phyloP scores from a whole-genome alignment of 352 stramenopile species.

The Halophytophthora polymorphica region DNA sequence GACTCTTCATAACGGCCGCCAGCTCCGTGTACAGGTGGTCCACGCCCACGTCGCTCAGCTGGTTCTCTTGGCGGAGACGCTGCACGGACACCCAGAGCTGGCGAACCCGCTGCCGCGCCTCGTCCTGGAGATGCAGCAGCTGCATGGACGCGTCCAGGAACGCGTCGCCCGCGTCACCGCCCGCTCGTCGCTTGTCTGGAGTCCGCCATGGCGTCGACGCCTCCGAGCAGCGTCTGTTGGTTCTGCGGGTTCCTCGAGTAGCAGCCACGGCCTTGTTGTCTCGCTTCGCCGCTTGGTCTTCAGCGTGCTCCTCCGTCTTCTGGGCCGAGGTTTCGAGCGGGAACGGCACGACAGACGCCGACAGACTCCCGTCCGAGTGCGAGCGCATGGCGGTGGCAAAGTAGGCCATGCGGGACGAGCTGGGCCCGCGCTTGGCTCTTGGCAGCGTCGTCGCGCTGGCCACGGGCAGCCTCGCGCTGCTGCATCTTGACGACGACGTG shows the following conservation, averaged over 20 bases:
- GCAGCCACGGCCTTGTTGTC: no score
- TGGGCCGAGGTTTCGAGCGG: conserved; percentile 2
- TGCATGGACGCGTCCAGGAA: conserved; percentile 67
- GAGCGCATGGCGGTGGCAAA: conserved; percentile 22
- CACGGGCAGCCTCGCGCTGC: no score
- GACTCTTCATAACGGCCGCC: conserved; percentile 53
- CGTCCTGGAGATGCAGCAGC: conserved; percentile 58
- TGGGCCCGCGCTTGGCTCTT: no score
- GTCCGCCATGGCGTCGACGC: no score
- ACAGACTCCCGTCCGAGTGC: conserved; percentile 30
- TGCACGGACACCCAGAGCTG: conserved; percentile 67
- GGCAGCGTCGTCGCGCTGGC: no score
- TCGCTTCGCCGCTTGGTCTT: no score
- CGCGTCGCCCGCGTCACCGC: conserved; percentile 29
- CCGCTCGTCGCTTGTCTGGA: no score
- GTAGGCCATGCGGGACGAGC: conserved; percentile 11
- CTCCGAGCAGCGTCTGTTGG: no score
- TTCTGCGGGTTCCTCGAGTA: no score
- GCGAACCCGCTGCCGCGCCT: conserved; percentile 48
- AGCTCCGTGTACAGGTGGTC: conserved; percentile 57
- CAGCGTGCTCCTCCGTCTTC: no score
- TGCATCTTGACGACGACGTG: no score
- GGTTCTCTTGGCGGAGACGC: conserved; percentile 41
- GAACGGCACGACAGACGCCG: conserved; percentile 12
- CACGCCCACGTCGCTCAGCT: conserved; percentile 44